Base-by-base conservation (phyloP, 192 early-diverging fungal genomes). In the Coemansia sp. region DNA sequence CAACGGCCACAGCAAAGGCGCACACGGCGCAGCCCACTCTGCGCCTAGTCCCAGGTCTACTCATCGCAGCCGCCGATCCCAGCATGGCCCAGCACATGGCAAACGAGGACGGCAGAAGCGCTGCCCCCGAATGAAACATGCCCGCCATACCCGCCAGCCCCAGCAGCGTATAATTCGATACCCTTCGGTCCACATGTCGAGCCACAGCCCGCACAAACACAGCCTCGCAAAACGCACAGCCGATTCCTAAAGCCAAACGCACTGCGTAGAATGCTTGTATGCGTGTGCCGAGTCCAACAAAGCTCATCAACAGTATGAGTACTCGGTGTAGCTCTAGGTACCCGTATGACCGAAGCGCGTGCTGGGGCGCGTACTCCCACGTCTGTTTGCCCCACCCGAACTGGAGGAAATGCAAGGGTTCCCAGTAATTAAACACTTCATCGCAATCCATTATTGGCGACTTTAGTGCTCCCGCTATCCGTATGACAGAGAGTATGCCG, bases 381-480 rank as follows among this genome's bases (percentile, higher is more conserved):
- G 97, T 98, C 78, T 97, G 93, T 57, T 94, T 86, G 63, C 96
- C 97, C 68, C 73, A 76, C 0, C 95, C 93, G 70, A 93, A 89
- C 36, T 92, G 88, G 29, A 97, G 74, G 67, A 94, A 95, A 73
- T 99, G 96, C 31, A 91, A 85, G 12, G 95, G 92, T 75, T 99
- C 97, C 95, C 94, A 98, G 83, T 95, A 99, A 85, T 98, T 99
- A 85, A 91, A 98, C 18, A 95, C 90, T 69, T 95, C 84, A 68
- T 85, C 84, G 69, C 84, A 85, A 69, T 85, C 84, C 67, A 76
- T 75, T 20, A 81, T 67, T 24, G 84, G 84, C 22, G 79, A 38
- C 22, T 36, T 67, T 13, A 81, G 55, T 7, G 84, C 84, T 3
- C 76, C 76, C 0, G 47, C 49, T 3, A 81, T 36, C 6, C 84